phyloP scores from a whole-genome alignment of 1,284 basidiomycete species.

The Pterulicium gracile region DNA sequence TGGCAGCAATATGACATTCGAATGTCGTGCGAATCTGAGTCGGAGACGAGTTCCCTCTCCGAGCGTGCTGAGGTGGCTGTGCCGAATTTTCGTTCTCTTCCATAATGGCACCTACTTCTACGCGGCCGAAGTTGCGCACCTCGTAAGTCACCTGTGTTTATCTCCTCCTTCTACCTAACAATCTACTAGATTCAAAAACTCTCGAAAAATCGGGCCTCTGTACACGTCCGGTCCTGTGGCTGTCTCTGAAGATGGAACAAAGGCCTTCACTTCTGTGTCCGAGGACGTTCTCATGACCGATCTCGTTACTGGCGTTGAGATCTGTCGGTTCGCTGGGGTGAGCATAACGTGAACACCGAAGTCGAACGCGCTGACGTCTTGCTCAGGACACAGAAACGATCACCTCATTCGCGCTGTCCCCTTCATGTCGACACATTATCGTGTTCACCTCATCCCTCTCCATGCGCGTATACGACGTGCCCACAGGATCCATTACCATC shows the following conservation, averaged over 20 bases:
- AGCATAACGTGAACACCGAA: conserved; percentile 21
- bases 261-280: conserved; percentile 78
- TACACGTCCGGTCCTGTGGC: conserved; percentile 86
- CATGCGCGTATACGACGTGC: conserved; percentile 59
- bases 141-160: not conserved
- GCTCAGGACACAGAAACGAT: conserved; percentile 54
- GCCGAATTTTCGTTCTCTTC: not conserved
- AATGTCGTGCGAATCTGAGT: no score
- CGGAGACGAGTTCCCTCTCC: no score
- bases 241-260: conserved; percentile 68
- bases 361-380: conserved; percentile 5
- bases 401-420: conserved; percentile 56
- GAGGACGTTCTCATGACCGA: conserved; percentile 84
- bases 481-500: conserved; percentile 29
- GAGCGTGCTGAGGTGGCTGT: not conserved
- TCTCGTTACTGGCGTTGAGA: conserved; percentile 58
- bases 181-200: conserved; percentile 57
- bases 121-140: not conserved
- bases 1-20: not conserved
- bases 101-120: not conserved
- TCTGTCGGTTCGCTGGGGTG: conserved; percentile 78
- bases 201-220: conserved; percentile 61
- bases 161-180: conserved; percentile 8
- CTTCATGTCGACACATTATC: conserved; percentile 47
- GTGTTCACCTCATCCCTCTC: conserved; percentile 63